These are phyloP conservation scores for Tetraselmis striata DNA, from an alignment of 139 green algal species.

Conservation along the genomic window DNA sequence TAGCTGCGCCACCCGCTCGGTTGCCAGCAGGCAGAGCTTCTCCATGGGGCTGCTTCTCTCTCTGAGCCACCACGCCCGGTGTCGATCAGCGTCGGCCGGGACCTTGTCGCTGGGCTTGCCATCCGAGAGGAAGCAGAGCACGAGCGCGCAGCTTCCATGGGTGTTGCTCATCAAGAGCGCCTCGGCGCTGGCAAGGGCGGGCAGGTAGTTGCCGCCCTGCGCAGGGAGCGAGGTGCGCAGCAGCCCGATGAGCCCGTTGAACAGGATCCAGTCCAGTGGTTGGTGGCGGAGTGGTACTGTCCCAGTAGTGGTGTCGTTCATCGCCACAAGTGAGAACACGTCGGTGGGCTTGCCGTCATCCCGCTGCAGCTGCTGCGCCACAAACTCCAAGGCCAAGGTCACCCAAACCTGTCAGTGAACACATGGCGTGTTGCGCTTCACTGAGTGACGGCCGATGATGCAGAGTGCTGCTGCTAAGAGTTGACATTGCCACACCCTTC, in stretches of 20 bases:
- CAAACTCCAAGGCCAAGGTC: slow-evolving; percentile 21
- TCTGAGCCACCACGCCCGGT: no score
- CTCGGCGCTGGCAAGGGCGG: slow-evolving; percentile 10
- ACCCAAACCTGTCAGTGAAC: no score
- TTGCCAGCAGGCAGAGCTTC: no score
- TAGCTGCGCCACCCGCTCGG: slow-evolving; percentile 5
- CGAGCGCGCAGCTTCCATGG: neutral
- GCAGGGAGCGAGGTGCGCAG: neutral
- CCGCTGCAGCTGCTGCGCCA: slow-evolving; percentile 15
- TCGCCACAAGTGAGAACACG: slow-evolving; percentile 29
- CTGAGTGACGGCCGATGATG: no score
- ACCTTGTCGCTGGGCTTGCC: slow-evolving; percentile 28
- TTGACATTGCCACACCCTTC: no score
- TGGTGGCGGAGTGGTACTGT: slow-evolving; percentile 6
- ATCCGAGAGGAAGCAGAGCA: slow-evolving; percentile 30
- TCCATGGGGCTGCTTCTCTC: neutral
- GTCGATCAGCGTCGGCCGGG: no score
- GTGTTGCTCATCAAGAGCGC: slow-evolving; percentile 1
- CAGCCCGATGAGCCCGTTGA: neutral
- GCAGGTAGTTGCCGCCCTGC: slow-evolving; percentile 32
- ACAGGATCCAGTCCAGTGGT: neutral
- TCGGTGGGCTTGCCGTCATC: neutral
- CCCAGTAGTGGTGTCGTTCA: slow-evolving; percentile 19
- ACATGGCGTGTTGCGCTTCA: no score
- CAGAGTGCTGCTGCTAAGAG: no score